Base-by-base conservation (phyloP, 1,284 basidiomycete genomes). In the Trichosporon ovoides region DNA sequence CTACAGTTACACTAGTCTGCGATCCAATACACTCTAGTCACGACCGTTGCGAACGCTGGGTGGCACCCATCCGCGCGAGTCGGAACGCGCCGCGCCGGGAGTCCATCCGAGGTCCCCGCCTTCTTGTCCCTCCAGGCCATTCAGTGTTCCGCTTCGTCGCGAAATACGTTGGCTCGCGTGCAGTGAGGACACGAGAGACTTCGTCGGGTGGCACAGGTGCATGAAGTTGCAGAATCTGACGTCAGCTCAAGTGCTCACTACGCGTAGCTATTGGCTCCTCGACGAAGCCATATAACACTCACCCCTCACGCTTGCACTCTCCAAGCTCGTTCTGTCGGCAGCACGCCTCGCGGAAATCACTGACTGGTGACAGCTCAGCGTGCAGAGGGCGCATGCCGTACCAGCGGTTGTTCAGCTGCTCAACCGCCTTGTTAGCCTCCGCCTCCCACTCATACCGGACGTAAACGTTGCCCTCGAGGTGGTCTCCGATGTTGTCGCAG, bases 401-500 rank as follows among this genome's bases (percentile, higher is more conserved):
- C 96, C 96, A 99, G 24, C 95, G 84, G 70, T 95, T 89, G 71
- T 98, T 98, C 63, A 98, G 81, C 61, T 84, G 89, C 69, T 96
- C 91, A 10, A 98, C 91, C 0, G 96, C 95, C 40, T 86, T 81
- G 73, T 93, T 89, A 7, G 96, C 96, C 74, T 99, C 96, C 0
- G 93, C 92, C 79, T 99, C 96, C 90, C 90, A 96, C 73, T 97
- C 93, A 75, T 92, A 99, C 43, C 96, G 84, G 12, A 94, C 96
- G 73, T 99, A 99, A 1, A 99, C 96, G 72, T 98, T 98, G 28
- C 96, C 96, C 71, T 98, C 94, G 46, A 99, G 81, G 76, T 99
- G 96, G 74, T 98, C 96, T 22, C 96, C 96, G 31, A 99, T 93
- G 73, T 99, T 99, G 79, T 99, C 96, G 75, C 96, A 99, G 7